A percentile compares a stretch with the other conserved stretches of the same genome.
Conservation (phyloP, 192 early-diverging fungal genomes). For the Phlyctochytrium planicorne region DNA sequence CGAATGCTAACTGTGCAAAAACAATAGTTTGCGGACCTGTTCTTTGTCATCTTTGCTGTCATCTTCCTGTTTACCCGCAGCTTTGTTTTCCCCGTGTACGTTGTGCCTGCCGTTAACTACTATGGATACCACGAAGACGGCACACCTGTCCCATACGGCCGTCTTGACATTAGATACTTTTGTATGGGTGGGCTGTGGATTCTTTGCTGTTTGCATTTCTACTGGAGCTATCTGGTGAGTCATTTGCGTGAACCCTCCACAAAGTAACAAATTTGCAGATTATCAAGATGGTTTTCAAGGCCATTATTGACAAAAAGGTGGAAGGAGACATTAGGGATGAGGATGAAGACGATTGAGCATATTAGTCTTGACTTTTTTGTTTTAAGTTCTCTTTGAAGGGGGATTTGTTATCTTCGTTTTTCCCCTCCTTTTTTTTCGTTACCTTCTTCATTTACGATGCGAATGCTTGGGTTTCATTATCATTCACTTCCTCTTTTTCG, state of each 20-base stretch:
- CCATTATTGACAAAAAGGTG: conserved; percentile 37
- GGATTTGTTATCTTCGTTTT: too few species aligned
- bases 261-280: conserved; percentile 30
- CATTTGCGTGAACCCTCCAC: background rate
- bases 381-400: too few species aligned
- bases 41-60: conserved; percentile 28
- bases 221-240: conserved; percentile 26
- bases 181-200: conserved; percentile 16
- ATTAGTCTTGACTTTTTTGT: too few species aligned
- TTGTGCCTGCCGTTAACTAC: conserved; percentile 2
- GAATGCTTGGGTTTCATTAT: too few species aligned
- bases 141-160: conserved; percentile 22
- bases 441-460: too few species aligned
- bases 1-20: too few species aligned
- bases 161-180: conserved; percentile 15
- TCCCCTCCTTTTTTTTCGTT: too few species aligned
- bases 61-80: conserved; percentile 23
- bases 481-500: too few species aligned
- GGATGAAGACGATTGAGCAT: conserved; percentile 23
- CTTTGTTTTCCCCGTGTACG: conserved; percentile 27
- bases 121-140: conserved; percentile 28
- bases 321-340: conserved; percentile 48
- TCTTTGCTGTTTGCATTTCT: conserved; percentile 19
- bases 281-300: conserved; percentile 43
- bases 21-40: conserved; percentile 20